Evolutionary conservation across 1,139 yeast species (phyloP).

Genomic region (Saccharomyces hybrid): DNA sequence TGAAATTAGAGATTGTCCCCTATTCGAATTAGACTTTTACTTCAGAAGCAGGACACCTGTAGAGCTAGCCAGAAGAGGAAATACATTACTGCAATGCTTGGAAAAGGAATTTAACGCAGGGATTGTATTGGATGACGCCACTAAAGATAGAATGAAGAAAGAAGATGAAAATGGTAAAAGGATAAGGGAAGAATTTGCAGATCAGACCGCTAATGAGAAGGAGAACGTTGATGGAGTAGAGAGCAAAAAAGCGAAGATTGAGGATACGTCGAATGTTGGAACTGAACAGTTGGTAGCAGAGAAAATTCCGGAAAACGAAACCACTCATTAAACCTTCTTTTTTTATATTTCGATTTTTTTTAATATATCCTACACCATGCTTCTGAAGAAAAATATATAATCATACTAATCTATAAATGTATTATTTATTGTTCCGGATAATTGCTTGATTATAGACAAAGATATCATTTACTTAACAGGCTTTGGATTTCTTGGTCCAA

Average conservation of each 20-base stretch:
- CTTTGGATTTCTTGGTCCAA: constrained; percentile 44
- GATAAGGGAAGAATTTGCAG: constrained; percentile 20
- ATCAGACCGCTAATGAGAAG: constrained; percentile 9
- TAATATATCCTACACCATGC: background rate
- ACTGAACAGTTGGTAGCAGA: background rate
- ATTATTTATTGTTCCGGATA: background rate
- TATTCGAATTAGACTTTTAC: constrained; percentile 65
- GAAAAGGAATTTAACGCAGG: constrained; percentile 46
- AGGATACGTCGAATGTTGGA: constrained; percentile 1
- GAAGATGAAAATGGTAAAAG: constrained; percentile 27
- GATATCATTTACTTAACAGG: constrained; percentile 32
- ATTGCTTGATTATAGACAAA: background rate
- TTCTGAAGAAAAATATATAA: background rate
- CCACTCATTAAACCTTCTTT: background rate
- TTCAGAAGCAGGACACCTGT: constrained; percentile 58
- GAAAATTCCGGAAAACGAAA: background rate
- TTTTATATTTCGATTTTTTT: background rate
- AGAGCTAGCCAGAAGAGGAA: constrained; percentile 62
- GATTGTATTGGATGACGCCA: constrained; percentile 19
- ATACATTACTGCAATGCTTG: constrained; percentile 56
- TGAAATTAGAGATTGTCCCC: constrained; percentile 51
- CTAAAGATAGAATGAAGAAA: constrained; percentile 22
- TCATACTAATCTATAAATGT: background rate
- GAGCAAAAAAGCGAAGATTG: constrained; percentile 1
- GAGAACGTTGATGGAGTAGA: constrained; percentile 1